phyloP scores from a whole-genome alignment of 1,284 basidiomycete species.

The Sporisorium sorghi region DNA sequence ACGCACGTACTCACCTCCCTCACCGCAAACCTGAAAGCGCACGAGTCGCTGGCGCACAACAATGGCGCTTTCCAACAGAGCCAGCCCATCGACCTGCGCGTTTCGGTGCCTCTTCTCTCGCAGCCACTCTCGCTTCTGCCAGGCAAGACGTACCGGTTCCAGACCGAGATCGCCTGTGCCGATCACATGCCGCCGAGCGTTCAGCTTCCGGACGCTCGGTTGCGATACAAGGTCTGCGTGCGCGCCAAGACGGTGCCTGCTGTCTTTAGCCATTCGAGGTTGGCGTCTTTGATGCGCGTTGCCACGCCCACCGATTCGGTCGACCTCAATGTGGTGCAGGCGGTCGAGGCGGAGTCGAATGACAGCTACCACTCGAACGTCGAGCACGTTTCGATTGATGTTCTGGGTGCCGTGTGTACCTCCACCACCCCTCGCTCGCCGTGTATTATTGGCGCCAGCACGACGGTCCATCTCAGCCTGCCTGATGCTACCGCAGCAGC shows the following conservation, averaged over 20 bases:
- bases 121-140: background rate
- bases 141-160: slow-evolving; percentile 9
- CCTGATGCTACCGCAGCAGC: background rate
- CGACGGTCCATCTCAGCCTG: background rate
- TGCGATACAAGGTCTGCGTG: slow-evolving; percentile 19
- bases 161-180: slow-evolving; percentile 9
- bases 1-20: slow-evolving; percentile 6
- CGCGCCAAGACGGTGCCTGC: slow-evolving; percentile 8
- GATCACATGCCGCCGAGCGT: slow-evolving; percentile 15
- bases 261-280: background rate
- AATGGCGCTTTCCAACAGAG: slow-evolving; percentile 21
- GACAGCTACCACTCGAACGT: slow-evolving; percentile 2
- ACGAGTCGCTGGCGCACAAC: slow-evolving; percentile 22
- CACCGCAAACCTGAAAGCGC: slow-evolving; percentile 5
- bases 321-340: slow-evolving; percentile 11
- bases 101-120: background rate
- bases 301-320: background rate
- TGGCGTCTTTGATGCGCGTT: background rate
- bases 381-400: slow-evolving; percentile 10
- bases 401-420: slow-evolving; percentile 10
- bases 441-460: slow-evolving; percentile 10
- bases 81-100: slow-evolving; percentile 11
- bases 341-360: background rate
- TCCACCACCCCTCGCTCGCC: slow-evolving; percentile 7
- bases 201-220: slow-evolving; percentile 13